These are phyloP conservation scores for Bombardia bombarda DNA, from an alignment of 495 filamentous ascomycete species.

Conservation along the genomic window DNA sequence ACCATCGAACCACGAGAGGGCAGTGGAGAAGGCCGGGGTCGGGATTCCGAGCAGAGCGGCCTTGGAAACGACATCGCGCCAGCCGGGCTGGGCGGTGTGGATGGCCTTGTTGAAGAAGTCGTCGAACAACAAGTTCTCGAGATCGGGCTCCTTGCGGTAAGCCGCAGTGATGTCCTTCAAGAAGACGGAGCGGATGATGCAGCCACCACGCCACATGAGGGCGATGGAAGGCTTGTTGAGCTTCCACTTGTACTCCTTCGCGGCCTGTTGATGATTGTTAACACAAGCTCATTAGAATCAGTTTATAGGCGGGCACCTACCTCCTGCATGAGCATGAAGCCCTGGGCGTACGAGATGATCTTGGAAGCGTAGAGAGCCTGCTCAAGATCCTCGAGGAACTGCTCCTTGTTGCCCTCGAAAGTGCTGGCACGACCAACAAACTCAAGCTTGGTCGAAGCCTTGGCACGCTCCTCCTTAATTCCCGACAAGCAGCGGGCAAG, in stretches of 20 bases:
- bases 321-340: slow-evolving; percentile 99
- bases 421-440: slow-evolving; percentile 62
- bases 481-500: slow-evolving; percentile 90
- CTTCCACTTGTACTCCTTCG: slow-evolving; percentile 94
- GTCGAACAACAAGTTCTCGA: slow-evolving; percentile 97
- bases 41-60: slow-evolving; percentile 89
- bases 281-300: neutral
- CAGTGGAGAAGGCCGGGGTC: slow-evolving; percentile 90
- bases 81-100: slow-evolving; percentile 89
- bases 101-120: slow-evolving; percentile 99
- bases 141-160: slow-evolving; percentile 88
- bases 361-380: slow-evolving; percentile 98
- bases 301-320: slow-evolving; percentile 41
- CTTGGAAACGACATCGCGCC: slow-evolving; percentile 92
- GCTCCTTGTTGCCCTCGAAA: slow-evolving; percentile 83
- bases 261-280: slow-evolving; percentile 50
- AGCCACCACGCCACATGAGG: slow-evolving; percentile 99
- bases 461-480: slow-evolving; percentile 86
- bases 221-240: slow-evolving; percentile 99
- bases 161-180: slow-evolving; percentile 97
- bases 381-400: slow-evolving; percentile 93
- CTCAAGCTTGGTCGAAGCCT: slow-evolving; percentile 69
- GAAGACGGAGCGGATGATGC: slow-evolving; percentile 99
- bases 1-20: slow-evolving; percentile 95
- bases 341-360: slow-evolving; percentile 99